Evolutionary conservation across 805 yeast genomes (phyloP).

Genomic region (Monosporozyma aerobia): DNA sequence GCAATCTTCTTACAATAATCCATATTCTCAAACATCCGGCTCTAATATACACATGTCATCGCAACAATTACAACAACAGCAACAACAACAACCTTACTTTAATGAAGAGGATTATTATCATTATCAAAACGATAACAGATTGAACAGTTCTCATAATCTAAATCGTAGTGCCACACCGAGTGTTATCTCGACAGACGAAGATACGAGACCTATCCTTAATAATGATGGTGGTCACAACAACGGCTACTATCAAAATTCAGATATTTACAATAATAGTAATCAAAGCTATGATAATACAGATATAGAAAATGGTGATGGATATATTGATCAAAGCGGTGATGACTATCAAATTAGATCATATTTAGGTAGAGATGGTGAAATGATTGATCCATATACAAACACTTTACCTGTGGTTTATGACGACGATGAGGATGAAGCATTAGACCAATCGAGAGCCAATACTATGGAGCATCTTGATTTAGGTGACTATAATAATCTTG

Average conservation of each 20-base stretch:
- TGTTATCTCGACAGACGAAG: constrained; percentile 8
- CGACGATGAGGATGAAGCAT: constrained; percentile 2
- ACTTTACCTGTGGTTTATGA: constrained; percentile 2
- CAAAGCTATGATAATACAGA: constrained; percentile 3
- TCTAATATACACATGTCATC: neutral
- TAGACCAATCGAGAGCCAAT: constrained; percentile 6
- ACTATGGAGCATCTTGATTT: constrained; percentile 14
- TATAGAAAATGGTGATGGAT: constrained; percentile 17
- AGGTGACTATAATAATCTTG: constrained; percentile 17
- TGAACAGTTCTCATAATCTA: neutral
- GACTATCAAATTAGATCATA: constrained; percentile 30
- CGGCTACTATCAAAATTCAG: neutral
- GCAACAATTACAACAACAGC: constrained; percentile 1
- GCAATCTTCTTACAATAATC: neutral
- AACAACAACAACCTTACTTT: constrained; percentile 9
- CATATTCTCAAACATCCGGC: constrained; percentile 1
- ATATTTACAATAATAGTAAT: neutral
- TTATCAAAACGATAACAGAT: constrained; percentile 5
- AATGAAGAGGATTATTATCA: constrained; percentile 22
- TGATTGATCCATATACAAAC: constrained; percentile 28
- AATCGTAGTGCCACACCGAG: constrained; percentile 4
- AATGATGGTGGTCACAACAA: constrained; percentile 1
- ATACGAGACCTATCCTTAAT: constrained; percentile 20
- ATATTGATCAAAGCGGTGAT: constrained; percentile 29
- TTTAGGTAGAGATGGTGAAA: constrained; percentile 27